Base-by-base conservation (phyloP, 192 early-diverging fungal genomes). In the Coemansia nantahalensis region DNA sequence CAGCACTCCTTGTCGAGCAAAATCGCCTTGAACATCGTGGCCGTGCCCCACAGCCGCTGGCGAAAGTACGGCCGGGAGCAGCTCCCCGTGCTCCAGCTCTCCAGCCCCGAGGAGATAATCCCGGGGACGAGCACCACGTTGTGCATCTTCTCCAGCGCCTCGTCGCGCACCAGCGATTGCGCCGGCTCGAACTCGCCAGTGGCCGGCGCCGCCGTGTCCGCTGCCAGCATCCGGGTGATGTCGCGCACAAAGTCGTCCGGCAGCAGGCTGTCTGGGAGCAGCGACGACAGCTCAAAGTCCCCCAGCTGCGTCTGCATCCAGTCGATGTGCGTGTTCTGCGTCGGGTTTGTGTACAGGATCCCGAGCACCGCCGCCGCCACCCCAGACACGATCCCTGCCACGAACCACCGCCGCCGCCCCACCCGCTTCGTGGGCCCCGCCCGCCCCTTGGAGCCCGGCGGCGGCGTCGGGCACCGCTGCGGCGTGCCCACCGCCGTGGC, bases 1-100 rank as follows among this genome's bases (percentile, higher is more conserved):
- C 93, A 95, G 53, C 88, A 89, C 35, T 86, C 85, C 57, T 90
- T 93, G 67, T 94, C 91, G 45, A 92, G 56, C 19, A 94, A 45
- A 3, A 95, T 79, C 0, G 91, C 90, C 30, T 84, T 83, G 62
- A 94, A 84, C 89, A 92, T 84, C 12, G 90, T 87, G 21, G 82
- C 76, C 19, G 84, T 86, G 19, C 90, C 90, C 89, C 88, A 93
- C 80, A 95, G 81, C 41, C 90, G 68, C 64, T 90, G 89, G 52
- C 91, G 78, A 65, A 93, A 94, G 51, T 91, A 94, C 45, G 83
- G 86, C 54, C 79, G 62, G 28, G 87, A 90, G 49, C 90, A 93
- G 49, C 80, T 80, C 8, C 74, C 61, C 6, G 85, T 87, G 35
- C 86, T 87, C 92, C 92, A 95, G 49, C 87, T 90, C 67, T 94